Base-by-base conservation (phyloP, 1,139 yeast species). In the Wickerhamomyces sp. region DNA sequence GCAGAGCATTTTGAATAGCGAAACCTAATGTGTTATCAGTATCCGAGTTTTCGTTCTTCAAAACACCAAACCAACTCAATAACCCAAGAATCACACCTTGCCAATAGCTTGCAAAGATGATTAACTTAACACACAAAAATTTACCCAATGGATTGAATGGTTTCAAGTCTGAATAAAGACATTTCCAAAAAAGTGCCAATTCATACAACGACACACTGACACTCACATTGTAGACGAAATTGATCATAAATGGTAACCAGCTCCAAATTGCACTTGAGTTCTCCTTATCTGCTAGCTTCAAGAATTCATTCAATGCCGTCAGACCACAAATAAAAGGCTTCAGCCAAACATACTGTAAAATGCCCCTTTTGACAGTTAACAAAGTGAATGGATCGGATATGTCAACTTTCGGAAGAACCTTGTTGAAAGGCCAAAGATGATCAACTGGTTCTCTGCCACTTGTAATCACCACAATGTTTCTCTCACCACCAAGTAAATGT, bases 71-170 rank as follows among this genome's bases (percentile, higher is more conserved):
- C 47, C 70, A 69, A 44, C 72, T 77, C 26, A 86, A 52, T 2
- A 83, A 55, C 1, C 86, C 78, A 31, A 91, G 65, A 0, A 80
- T 50, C 18, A 89, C 69, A 0, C 96, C 91, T 57, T 91, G 98
- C 98, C 98, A 91, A 58, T 88, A 91, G 14, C 95, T 85, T 24
- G 96, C 96, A 67, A 91, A 91, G 38, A 93, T 89, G 39, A 91
- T 86, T 45, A 88, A 69, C 57, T 91, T 91, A 35, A 91, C 95
- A 62, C 96, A 88, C 30, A 93, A 59, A 55, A 91, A 91, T 58
- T 93, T 93, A 9, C 95, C 89, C 68, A 91, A 78, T 3, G 97
- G 97, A 36, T 85, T 72, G 61, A 82, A 89, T 0, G 85, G 88
- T 37, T 67, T 70, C 47, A 91, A 68, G 49, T 89, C 97, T 7